These are phyloP conservation scores for Amniculicola lignicola DNA, from an alignment of 495 filamentous ascomycete genomes.

Conservation along the genomic window DNA sequence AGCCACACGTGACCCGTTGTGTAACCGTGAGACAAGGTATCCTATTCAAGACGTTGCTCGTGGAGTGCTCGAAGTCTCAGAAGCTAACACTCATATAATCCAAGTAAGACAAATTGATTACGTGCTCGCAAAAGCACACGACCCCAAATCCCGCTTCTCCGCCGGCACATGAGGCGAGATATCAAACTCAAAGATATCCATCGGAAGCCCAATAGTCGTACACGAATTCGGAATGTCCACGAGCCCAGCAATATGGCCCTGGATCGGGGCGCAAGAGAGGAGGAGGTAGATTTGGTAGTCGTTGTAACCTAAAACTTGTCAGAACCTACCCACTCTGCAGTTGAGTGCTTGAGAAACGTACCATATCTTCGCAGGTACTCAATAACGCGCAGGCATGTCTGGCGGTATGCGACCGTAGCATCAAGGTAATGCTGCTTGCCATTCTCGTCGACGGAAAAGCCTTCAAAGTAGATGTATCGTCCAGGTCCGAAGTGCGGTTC, in stretches of 20 bases:
- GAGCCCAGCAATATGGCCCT: constrained; percentile 91
- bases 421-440: constrained; percentile 95
- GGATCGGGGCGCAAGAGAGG: constrained; percentile 82
- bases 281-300: constrained; percentile 90
- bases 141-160: constrained; percentile 68
- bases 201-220: constrained; percentile 83
- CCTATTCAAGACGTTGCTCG: no score
- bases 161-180: constrained; percentile 66
- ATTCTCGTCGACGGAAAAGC: constrained; percentile 86
- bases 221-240: constrained; percentile 87
- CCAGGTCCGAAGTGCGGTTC: constrained; percentile 89
- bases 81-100: no score
- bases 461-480: constrained; percentile 86
- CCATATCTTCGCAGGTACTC: constrained; percentile 86
- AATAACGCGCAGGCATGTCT: constrained; percentile 76
- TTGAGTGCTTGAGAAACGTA: constrained; percentile 36
- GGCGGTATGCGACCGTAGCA: constrained; percentile 86
- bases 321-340: background rate
- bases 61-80: no score
- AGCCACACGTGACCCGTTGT: no score
- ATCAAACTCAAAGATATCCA: constrained; percentile 97
- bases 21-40: no score
- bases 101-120: constrained; percentile 18
- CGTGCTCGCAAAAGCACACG: constrained; percentile 67
- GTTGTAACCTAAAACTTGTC: constrained; percentile 44